Base-by-base conservation (phyloP, 768 basidiomycete species). In the Amanita brunnescens region DNA sequence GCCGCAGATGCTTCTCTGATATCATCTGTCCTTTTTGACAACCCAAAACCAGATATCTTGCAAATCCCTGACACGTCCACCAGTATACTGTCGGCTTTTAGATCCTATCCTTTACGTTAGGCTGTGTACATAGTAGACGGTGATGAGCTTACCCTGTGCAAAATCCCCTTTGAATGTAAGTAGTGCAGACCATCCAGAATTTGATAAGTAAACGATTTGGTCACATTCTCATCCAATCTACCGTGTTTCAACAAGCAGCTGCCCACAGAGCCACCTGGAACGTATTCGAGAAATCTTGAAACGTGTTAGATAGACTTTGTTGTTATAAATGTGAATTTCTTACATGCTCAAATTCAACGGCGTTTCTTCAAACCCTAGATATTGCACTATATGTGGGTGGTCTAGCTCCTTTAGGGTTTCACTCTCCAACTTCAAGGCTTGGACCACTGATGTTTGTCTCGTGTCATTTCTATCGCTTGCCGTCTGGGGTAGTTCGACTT, bases 21-120 rank as follows among this genome's bases (percentile, higher is more conserved):
- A 54, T 96, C 91, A 55, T 88, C 91, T 55, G 83, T 92, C 54
- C 90, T 80, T 69, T 97, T 98, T n/a, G 92, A 95, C 52, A 98
- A 97, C 37, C 96, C 96, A 62, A 97, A 97, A 68, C 98, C 94
- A 2, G 92, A 94, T 47, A 99, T 98, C 70, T 98, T 98, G 77
- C 94, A 96, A 20, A 87, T 71, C 1, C 96, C 96, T 12, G 81
- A 77, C 62, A 82, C 85, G 63, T 98, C 95, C 14, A 97, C 92
- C 14, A 99, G 80, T 61, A 99, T 96, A 61, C 98, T 99, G 67
- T 99, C 96, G 12, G 92, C 92, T 68, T 99, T 99, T 58, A 99
- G 72, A 67, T 99, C 94, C 91, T 93, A 58, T 6, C 9, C 41
- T 53, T 14, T 21, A 44, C 54, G 39, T 47, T 45, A 46, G 41